Evolutionary conservation across 129 eudicot species (phyloP), one percentile per base, ranked within the genome.

Genomic region (Chrysanthemum lavandulifolium): DNA sequence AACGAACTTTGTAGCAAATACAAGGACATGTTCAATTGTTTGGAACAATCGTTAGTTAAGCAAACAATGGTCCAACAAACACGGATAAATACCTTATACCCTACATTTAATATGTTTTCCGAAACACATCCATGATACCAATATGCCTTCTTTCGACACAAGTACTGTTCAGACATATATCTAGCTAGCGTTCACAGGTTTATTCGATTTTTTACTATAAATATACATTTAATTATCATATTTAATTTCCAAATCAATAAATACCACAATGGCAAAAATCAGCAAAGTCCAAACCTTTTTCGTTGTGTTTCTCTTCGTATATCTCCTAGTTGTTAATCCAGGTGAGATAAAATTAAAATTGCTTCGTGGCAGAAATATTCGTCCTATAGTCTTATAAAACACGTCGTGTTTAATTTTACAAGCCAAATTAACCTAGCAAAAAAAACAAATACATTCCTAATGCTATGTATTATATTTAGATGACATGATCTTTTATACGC

Each of bases 261-360:
- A 23, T 23, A 14, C 49, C 29, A 13, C 23, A 47, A 72, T 72
- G 60, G 68, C 76, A 7, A 72, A 25, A 40, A 59, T 4, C 29
- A 72, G 21, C 14, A 59, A 59, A 72, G 12, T 59, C 16, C 14
- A 14, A 45, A 2, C 27, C 67, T n/a, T 47, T 49, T 14, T 12
- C 4, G 45, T 13, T 58, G 67, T 47, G 23, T 47, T 72, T 59
- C n/a, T 72, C 6, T 8, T 47, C 8, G 16, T 47, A 45, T 60
- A 47, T 60, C 54, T 72, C 58, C 68, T 60, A 72, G 10, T 13
- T 2, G 48, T 60, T 14, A 58, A 72, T 72, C 48, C 68, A 72
- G 76, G 68, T 58, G 49, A 72, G 19, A 59, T 55, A 21, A 49
- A 60, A 2, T 7, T 2, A 11, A 10, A 56, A 7, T 18, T 58